Percentiles rank a stretch among this genome's conserved stretches.
phyloP scores from a whole-genome alignment of 768 basidiomycete species.

The Lactarius quietus region DNA sequence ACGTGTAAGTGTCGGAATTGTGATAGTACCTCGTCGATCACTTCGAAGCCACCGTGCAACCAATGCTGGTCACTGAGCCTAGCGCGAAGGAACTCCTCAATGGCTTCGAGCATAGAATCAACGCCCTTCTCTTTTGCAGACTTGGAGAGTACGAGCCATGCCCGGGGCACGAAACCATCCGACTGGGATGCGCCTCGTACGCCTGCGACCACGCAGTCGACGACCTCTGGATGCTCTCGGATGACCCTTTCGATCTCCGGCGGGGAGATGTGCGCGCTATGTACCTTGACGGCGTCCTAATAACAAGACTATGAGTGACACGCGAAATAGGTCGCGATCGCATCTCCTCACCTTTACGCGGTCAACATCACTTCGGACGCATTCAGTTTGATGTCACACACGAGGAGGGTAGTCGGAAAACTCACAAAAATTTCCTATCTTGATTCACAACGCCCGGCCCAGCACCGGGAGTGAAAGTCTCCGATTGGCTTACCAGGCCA shows the following conservation, averaged over 20 bases:
- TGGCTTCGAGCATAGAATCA: constrained; percentile 44
- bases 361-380: constrained; percentile 56
- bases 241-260: constrained; percentile 70
- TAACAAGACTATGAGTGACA: not conserved
- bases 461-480: constrained; percentile 59
- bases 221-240: constrained; percentile 56
- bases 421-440: constrained; percentile 62
- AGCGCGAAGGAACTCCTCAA: constrained; percentile 58
- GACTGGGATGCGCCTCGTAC: constrained; percentile 65
- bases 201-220: constrained; percentile 70
- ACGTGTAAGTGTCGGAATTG: not conserved
- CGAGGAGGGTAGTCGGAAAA: constrained; percentile 12
- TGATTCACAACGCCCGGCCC: constrained; percentile 61
- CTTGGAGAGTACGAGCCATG: constrained; percentile 68
- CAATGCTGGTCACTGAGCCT: constrained; percentile 71
- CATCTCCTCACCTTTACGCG: constrained; percentile 53
- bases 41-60: constrained; percentile 65
- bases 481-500: constrained; percentile 58
- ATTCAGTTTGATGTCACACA: not conserved
- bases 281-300: constrained; percentile 75
- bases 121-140: constrained; percentile 42
- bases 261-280: constrained; percentile 74
- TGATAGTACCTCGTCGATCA: constrained; percentile 51
- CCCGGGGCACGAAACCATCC: constrained; percentile 72
- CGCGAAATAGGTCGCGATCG: not conserved